Base-by-base conservation (phyloP, 805 yeast species). In the Starmerella stigmatis region DNA sequence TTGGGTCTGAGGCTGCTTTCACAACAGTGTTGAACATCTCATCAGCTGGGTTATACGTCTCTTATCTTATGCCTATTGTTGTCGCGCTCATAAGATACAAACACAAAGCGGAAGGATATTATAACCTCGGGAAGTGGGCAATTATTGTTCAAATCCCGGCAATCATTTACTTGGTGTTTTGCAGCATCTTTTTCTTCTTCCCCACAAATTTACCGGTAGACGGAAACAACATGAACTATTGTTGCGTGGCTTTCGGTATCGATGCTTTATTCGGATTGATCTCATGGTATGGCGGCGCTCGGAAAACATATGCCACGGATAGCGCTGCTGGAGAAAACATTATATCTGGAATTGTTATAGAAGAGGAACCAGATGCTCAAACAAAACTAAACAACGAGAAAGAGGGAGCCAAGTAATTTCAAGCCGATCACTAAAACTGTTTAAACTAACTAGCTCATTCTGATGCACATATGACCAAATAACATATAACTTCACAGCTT, bases 1-100 rank as follows among this genome's bases (percentile, higher is more conserved):
- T 79, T 66, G 84, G 77, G 3, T 78, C 84, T 5, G 67, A 75
- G 19, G 73, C 82, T 1, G 85, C 86, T 7, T 79, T 75, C 60
- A 76, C 76, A 56, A 74, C 84, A 17, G 70, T 79, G 74, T 76
- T 21, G 70, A 73, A 29, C 80, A 78, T 4, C 73, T 81, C 58
- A 72, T 78, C 52, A 19, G 70, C 74, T 6, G 76, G 79, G 56
- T 62, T 79, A 48, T 64, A 76, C 35, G 54, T 78, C 33, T 74
- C 81, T 4, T 79, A 79, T 58, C 55, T 71, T 12, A 70, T 79
- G 31, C 84, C 84, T 16, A 65, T 70, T 16, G 55, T 63, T 4
- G 76, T 51, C 5, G 43, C 41, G 25, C 15, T 27, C 11, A 4
- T 51, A 1, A n/a, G 44, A 9, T 22, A 25, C 23, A 36, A 44